Evolutionary conservation across 495 filamentous ascomycete species (phyloP).

Genomic region (Podospora conica): DNA sequence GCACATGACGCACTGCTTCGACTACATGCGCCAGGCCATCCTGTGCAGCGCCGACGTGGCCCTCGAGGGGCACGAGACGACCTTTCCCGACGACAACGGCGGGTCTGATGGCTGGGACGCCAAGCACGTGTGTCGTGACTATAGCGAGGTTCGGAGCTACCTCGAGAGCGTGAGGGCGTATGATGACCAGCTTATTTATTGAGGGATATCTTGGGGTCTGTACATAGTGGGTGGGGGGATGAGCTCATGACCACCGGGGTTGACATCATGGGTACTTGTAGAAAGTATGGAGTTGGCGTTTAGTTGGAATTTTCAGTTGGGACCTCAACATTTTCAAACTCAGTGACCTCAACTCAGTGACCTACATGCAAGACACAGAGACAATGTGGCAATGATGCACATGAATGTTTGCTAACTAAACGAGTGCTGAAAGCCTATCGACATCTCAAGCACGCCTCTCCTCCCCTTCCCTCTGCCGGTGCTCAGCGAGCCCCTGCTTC

Average conservation of each 20-base stretch:
- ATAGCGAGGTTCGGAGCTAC: slow-evolving; percentile 33
- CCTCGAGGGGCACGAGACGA: slow-evolving; percentile 39
- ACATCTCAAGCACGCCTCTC: slow-evolving; percentile 2
- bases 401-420: slow-evolving; percentile 9
- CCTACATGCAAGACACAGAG: not conserved
- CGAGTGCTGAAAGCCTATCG: not conserved
- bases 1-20: slow-evolving; percentile 48
- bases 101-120: slow-evolving; percentile 44
- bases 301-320: too few relatives aligned
- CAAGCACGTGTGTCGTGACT: slow-evolving; percentile 42
- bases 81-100: slow-evolving; percentile 41
- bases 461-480: not conserved
- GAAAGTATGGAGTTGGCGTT: too few relatives aligned
- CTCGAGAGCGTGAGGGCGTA: slow-evolving; percentile 42
- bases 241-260: too few relatives aligned
- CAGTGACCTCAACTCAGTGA: not conserved
- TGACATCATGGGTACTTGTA: not conserved
- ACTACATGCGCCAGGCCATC: slow-evolving; percentile 43
- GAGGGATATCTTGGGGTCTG: not conserved
- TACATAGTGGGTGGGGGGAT: not conserved
- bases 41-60: slow-evolving; percentile 42
- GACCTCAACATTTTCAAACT: too few relatives aligned
- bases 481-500: too few relatives aligned
- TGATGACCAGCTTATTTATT: slow-evolving; percentile 42
- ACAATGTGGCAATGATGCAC: slow-evolving; percentile 7